A percentile compares a stretch with the other conserved stretches of the same genome.
phyloP scores from a whole-genome alignment of 2,329 filamentous ascomycete species.

The Claviceps fusiformis region DNA sequence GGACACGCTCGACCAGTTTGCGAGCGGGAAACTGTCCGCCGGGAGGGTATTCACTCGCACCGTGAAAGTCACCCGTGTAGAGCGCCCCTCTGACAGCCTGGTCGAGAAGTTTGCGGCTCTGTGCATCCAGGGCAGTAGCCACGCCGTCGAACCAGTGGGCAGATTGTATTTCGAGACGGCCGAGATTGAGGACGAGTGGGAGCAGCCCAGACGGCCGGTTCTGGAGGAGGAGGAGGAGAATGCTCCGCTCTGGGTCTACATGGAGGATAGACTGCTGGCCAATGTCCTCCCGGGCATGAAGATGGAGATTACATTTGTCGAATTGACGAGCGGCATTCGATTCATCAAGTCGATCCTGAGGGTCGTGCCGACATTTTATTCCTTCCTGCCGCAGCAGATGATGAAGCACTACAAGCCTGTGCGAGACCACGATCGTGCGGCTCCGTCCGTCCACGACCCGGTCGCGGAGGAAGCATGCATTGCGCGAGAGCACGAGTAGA shows the following conservation, averaged over 20 bases:
- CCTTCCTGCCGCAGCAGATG: slow-evolving; percentile 52
- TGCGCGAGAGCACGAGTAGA: slow-evolving; percentile 6
- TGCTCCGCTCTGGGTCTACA: slow-evolving; percentile 35
- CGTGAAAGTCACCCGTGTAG: slow-evolving; percentile 46
- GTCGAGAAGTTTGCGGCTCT: slow-evolving; percentile 31
- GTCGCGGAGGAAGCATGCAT: slow-evolving; percentile 14
- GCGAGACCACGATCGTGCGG: slow-evolving; percentile 26
- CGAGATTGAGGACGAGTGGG: slow-evolving; percentile 35
- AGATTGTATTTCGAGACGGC: slow-evolving; percentile 28
- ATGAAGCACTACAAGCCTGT: slow-evolving; percentile 55
- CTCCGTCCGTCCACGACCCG: slow-evolving; percentile 28
- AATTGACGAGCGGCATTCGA: slow-evolving; percentile 46
- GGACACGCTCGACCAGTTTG: slow-evolving; percentile 17
- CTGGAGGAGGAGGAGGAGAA: slow-evolving; percentile 7
- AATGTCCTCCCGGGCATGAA: slow-evolving; percentile 53
- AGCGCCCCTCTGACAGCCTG: slow-evolving; percentile 27
- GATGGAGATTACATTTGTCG: slow-evolving; percentile 38
- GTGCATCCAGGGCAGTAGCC: slow-evolving; percentile 18
- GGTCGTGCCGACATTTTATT: slow-evolving; percentile 49
- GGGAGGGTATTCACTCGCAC: slow-evolving; percentile 36
- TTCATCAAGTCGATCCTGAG: slow-evolving; percentile 49
- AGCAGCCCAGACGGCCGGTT: slow-evolving; percentile 16
- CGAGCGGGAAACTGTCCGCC: slow-evolving; percentile 17
- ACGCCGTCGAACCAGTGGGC: slow-evolving; percentile 29
- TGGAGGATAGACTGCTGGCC: slow-evolving; percentile 45